Percentiles rank a stretch among this genome's conserved stretches.
Evolutionary conservation across 1,284 basidiomycete species (phyloP).

Genomic region (Polyporus tsugae): DNA sequence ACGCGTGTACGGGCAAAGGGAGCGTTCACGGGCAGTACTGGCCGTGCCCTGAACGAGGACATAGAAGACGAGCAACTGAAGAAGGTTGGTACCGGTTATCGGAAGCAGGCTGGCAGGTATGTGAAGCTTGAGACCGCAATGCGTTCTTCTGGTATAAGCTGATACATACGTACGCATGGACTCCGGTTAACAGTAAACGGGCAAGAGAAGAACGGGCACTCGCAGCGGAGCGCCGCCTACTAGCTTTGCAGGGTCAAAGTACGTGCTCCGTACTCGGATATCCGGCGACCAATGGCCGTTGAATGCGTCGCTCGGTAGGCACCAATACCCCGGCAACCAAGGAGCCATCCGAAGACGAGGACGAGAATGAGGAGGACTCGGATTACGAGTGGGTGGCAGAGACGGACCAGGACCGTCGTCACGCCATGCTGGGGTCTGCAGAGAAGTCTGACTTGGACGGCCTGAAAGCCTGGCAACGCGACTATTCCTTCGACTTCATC

Average conservation of each 20-base stretch:
- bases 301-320: slow-evolving; percentile 15
- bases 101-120: slow-evolving; percentile 76
- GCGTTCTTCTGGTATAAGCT: neutral
- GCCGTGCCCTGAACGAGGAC: slow-evolving; percentile 57
- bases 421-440: slow-evolving; percentile 54
- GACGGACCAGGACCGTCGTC: slow-evolving; percentile 64
- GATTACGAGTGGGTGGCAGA: slow-evolving; percentile 52
- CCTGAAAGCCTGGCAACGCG: slow-evolving; percentile 50
- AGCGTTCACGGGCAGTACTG: slow-evolving; percentile 62
- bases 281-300: neutral
- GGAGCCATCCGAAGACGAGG: slow-evolving; percentile 26
- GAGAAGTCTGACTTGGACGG: slow-evolving; percentile 46
- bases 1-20: slow-evolving; percentile 65
- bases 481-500: slow-evolving; percentile 58
- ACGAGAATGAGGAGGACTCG: slow-evolving; percentile 43
- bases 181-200: slow-evolving; percentile 60
- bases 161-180: neutral
- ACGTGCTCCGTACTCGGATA: slow-evolving; percentile 18
- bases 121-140: slow-evolving; percentile 1
- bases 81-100: slow-evolving; percentile 63
- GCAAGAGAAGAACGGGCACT: slow-evolving; percentile 78
- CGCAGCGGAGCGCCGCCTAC: slow-evolving; percentile 71
- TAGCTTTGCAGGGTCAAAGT: slow-evolving; percentile 51
- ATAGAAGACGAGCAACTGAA: slow-evolving; percentile 49
- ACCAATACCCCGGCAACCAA: slow-evolving; percentile 33